Conservation (phyloP, 441 rosid genomes). For the Mallotus japonicus region DNA sequence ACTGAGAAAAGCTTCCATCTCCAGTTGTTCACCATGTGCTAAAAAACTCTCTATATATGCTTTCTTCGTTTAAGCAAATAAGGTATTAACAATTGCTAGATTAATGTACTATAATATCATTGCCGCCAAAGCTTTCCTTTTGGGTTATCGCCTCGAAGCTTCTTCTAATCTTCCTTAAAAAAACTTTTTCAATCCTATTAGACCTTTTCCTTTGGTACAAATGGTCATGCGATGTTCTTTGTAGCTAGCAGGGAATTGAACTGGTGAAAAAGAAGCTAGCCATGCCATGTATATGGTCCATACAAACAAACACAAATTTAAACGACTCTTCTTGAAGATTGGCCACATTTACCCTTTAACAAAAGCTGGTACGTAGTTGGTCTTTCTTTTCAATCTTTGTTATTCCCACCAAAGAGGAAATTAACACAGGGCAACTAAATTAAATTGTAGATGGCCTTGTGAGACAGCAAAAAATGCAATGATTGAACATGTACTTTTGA, state of each 20-base stretch:
- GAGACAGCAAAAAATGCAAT: not conserved
- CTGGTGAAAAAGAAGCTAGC: not conserved
- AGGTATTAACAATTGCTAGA: not conserved
- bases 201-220: not conserved
- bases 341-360: slow-evolving; percentile 8
- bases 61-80: slow-evolving; percentile 2
- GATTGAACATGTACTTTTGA: slow-evolving; percentile 12
- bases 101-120: not conserved
- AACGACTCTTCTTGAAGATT: not conserved
- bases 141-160: slow-evolving; percentile 11
- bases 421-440: not conserved
- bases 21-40: slow-evolving; percentile 18
- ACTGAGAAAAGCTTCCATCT: not conserved
- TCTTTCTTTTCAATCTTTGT: slow-evolving; percentile 7
- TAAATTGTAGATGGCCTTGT: not conserved
- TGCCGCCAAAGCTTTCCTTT: slow-evolving; percentile 9
- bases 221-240: not conserved
- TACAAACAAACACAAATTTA: not conserved
- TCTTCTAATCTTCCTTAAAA: not conserved
- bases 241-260: not conserved
- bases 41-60: not conserved
- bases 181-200: too few species aligned
- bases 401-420: not conserved
- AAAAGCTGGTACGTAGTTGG: not conserved
- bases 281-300: not conserved